A percentile compares a stretch with the other conserved stretches of the same genome.
Conservation (phyloP, 148 eudicot genomes). For the Rhododendron vialii region DNA sequence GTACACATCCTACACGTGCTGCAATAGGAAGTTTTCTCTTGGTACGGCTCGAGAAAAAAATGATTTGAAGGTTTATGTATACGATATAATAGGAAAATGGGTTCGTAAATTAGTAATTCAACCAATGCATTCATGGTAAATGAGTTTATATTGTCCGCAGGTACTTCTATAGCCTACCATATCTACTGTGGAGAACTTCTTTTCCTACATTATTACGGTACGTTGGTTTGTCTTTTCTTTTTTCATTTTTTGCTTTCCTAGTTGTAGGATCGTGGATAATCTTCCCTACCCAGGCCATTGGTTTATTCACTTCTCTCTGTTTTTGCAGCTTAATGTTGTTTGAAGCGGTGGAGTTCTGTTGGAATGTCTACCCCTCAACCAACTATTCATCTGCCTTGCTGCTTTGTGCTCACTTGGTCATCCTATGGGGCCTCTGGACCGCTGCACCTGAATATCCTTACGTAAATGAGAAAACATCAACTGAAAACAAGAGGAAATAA, state of each 20-base stretch:
- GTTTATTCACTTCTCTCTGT: not conserved
- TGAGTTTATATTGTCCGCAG: constrained; percentile 26
- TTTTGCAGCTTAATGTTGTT: constrained; percentile 69
- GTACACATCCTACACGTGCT: not conserved
- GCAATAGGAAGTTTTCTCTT: not conserved
- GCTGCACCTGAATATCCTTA: constrained; percentile 64
- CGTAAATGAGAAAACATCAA: constrained; percentile 22
- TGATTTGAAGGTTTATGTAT: not conserved
- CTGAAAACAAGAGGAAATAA: constrained; percentile 38
- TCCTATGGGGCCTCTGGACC: constrained; percentile 74
- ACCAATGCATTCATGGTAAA: not conserved
- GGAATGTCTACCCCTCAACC: constrained; percentile 81
- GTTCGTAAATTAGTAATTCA: not conserved
- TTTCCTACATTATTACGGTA: constrained; percentile 73
- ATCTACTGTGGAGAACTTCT: constrained; percentile 82
- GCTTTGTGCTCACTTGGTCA: constrained; percentile 50
- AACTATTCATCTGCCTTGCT: constrained; percentile 56
- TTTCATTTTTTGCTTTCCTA: not conserved
- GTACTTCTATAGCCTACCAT: constrained; percentile 91
- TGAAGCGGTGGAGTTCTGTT: constrained; percentile 58
- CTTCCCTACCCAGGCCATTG: not conserved
- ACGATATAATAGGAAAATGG: not conserved
- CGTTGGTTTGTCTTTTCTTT: not conserved
- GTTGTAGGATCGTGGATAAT: not conserved
- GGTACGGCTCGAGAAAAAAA: not conserved